phyloP scores from a whole-genome alignment of 805 yeast species.

The Blastobotrys terrestris region DNA sequence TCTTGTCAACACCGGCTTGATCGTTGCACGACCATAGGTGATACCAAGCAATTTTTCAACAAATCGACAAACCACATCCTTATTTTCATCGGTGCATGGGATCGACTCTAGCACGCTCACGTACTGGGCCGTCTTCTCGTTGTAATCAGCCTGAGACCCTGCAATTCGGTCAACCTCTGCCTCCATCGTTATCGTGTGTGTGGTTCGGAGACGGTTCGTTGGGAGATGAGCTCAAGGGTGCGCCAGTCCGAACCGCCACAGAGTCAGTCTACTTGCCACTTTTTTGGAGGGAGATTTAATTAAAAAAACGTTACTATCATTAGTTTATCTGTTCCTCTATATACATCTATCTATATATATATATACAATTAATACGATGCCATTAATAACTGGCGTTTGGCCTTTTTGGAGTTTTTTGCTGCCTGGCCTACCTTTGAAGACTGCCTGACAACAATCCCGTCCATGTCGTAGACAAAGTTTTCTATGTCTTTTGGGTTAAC shows the following conservation, averaged over 20 bases:
- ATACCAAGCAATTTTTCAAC: not conserved
- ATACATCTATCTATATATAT: not conserved
- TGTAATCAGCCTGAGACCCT: not conserved
- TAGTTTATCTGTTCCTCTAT: too few species aligned
- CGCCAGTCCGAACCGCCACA: too few species aligned
- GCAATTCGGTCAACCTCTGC: too few species aligned
- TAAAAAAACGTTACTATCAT: too few species aligned
- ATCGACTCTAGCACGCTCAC: not conserved
- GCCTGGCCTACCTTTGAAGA: not conserved
- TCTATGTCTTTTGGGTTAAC: not conserved
- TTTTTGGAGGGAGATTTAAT: too few species aligned
- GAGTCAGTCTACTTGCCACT: too few species aligned
- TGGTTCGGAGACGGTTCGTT: too few species aligned
- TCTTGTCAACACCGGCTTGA: slow-evolving; percentile 1
- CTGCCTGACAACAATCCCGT: slow-evolving; percentile 1
- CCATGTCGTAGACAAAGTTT: slow-evolving; percentile 4
- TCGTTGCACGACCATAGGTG: slow-evolving; percentile 1
- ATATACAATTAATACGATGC: not conserved
- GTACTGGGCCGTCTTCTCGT: not conserved
- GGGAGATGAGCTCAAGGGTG: too few species aligned
- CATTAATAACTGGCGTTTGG: not conserved
- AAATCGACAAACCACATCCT: not conserved
- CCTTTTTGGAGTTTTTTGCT: not conserved
- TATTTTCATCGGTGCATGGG: not conserved
- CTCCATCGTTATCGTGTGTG: too few species aligned